Conservation (phyloP, 345 rosid species). For the Populus deltoides region DNA sequence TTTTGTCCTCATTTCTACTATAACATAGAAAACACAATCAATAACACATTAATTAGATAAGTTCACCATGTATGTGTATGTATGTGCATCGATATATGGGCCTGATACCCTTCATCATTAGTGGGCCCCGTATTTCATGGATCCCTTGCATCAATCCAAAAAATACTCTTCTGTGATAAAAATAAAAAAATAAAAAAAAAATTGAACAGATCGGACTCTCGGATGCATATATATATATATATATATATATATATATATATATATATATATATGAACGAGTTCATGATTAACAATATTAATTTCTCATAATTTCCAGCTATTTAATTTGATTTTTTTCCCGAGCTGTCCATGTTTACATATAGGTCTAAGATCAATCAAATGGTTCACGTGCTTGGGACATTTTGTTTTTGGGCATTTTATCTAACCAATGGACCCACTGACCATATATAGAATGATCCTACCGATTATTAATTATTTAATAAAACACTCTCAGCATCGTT, state of each 20-base stretch:
- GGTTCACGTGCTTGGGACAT: slow-evolving; percentile 25
- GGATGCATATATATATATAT: too few relatives aligned
- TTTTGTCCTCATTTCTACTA: slow-evolving; percentile 46
- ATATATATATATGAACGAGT: too few relatives aligned
- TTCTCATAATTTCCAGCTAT: slow-evolving; percentile 10
- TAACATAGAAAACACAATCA: slow-evolving; percentile 6
- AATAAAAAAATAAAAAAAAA: background rate
- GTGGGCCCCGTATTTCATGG: slow-evolving; percentile 8
- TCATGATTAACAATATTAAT: too few relatives aligned
- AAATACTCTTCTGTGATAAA: slow-evolving; percentile 19
- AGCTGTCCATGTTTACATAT: slow-evolving; percentile 12
- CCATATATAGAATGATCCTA: slow-evolving; percentile 9
- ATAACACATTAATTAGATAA: slow-evolving; percentile 2
- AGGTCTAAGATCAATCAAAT: slow-evolving; percentile 21
- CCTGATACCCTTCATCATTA: slow-evolving; percentile 15
- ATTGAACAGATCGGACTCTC: too few relatives aligned
- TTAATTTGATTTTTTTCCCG: background rate
- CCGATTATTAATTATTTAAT: slow-evolving; percentile 14
- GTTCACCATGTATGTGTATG: background rate
- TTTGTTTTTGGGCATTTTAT: slow-evolving; percentile 9
- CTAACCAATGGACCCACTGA: background rate
- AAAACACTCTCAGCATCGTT: background rate
- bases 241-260: too few relatives aligned
- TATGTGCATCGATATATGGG: background rate
- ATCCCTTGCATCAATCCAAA: slow-evolving; percentile 6